Conservation (phyloP, 495 filamentous ascomycete genomes). For the Hyaloscypha bicolor region DNA sequence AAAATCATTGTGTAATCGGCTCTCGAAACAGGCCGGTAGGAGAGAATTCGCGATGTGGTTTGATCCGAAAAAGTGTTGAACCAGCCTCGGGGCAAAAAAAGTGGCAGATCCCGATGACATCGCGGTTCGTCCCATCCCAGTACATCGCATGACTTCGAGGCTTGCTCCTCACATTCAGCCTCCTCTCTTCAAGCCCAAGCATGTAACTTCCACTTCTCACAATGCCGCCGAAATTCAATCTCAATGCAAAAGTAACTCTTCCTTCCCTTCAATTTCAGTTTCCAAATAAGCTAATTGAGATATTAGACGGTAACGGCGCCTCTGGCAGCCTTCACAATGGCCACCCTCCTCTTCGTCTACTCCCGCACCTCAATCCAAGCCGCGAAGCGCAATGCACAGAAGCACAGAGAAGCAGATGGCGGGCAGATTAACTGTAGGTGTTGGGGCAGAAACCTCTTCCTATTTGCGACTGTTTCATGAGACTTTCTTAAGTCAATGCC, state of each 20-base stretch:
- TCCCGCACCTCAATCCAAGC: constrained; percentile 45
- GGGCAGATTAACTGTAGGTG: constrained; percentile 43
- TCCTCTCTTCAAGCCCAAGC: neutral
- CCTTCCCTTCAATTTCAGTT: neutral
- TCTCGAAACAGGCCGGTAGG: neutral
- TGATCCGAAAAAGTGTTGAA: neutral
- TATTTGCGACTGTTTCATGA: too few species aligned
- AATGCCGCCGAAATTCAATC: constrained; percentile 32
- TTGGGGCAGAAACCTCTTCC: too few species aligned
- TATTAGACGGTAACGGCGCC: constrained; percentile 47
- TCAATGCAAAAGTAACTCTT: constrained; percentile 27
- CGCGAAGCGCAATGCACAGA: constrained; percentile 45
- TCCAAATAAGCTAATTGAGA: constrained; percentile 5
- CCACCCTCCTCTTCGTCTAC: constrained; percentile 46
- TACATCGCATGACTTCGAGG: neutral
- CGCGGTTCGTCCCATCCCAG: neutral
- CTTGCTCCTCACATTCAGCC: neutral
- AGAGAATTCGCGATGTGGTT: neutral
- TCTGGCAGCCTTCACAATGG: constrained; percentile 51
- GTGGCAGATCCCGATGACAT: neutral
- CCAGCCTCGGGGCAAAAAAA: neutral
- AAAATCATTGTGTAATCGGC: neutral
- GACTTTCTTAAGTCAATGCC: too few species aligned
- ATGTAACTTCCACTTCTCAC: neutral
- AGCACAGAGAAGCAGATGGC: constrained; percentile 48